Conservation (phyloP, 768 basidiomycete species). For the Suillus lakei region DNA sequence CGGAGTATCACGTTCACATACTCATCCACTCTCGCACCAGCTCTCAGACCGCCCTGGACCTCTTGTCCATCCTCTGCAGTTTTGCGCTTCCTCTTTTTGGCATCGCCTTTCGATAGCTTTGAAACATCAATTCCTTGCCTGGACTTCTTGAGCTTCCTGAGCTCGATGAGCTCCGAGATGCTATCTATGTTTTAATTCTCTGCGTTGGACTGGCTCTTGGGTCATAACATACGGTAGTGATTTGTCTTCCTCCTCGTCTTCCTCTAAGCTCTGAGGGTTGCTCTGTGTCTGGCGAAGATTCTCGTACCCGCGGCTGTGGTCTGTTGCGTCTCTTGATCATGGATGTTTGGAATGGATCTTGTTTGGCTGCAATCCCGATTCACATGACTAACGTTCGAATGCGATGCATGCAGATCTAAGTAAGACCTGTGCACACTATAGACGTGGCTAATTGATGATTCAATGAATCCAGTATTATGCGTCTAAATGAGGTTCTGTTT, state of each 20-base stretch:
- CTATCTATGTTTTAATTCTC: conserved; percentile 40
- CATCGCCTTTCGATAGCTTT: conserved; percentile 85
- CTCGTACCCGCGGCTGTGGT: conserved; percentile 62
- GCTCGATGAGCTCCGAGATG: conserved; percentile 81
- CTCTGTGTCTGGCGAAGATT: conserved; percentile 41
- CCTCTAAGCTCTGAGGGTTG: conserved; percentile 21
- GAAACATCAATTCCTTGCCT: conserved; percentile 85
- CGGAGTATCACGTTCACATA: conserved; percentile 48
- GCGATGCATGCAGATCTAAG: conserved; percentile 3
- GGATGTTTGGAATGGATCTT: conserved; percentile 16
- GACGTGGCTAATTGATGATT: neutral
- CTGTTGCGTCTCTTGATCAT: conserved; percentile 81
- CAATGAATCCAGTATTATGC: conserved; percentile 12
- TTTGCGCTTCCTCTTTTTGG: conserved; percentile 69
- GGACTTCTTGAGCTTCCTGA: conserved; percentile 74
- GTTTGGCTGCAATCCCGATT: neutral
- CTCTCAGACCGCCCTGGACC: conserved; percentile 59
- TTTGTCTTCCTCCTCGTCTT: conserved; percentile 42
- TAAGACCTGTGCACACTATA: neutral
- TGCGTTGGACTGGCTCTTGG: conserved; percentile 3
- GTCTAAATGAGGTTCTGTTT: neutral
- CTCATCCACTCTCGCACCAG: conserved; percentile 48
- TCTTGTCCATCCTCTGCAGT: conserved; percentile 47
- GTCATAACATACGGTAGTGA: conserved; percentile 52
- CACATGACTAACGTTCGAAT: neutral